Evolutionary conservation across 306 rosid genomes (phyloP).

Genomic region (Vachellia collinsii): DNA sequence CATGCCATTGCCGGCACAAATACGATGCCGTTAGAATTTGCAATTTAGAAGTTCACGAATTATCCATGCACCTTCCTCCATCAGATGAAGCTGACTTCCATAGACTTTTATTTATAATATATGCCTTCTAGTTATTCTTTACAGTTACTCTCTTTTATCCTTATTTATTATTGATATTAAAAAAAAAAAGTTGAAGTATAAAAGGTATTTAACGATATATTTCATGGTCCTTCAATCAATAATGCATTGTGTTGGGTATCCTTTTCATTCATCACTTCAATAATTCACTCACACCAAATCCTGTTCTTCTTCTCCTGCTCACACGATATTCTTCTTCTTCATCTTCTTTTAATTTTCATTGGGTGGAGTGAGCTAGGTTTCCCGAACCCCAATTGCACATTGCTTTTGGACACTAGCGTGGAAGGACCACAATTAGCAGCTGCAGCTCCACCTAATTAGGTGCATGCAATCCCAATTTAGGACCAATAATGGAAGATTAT

Average conservation of each 20-base stretch:
- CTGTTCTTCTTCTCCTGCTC: neutral
- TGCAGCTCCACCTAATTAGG: neutral
- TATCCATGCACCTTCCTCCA: neutral
- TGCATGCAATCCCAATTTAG: neutral
- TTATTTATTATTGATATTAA: too few relatives aligned
- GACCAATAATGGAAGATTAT: neutral
- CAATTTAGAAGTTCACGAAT: slow-evolving; percentile 3
- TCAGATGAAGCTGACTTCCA: slow-evolving; percentile 11
- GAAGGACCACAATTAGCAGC: neutral
- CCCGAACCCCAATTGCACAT: neutral
- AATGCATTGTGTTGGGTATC: neutral
- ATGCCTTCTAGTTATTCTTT: neutral
- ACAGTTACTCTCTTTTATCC: too few relatives aligned
- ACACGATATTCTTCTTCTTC: neutral
- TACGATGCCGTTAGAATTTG: neutral
- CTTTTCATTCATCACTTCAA: neutral
- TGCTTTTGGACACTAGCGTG: neutral
- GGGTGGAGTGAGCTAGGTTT: neutral
- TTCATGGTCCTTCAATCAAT: neutral
- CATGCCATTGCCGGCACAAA: neutral
- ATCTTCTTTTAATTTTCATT: too few relatives aligned
- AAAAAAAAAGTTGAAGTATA: too few relatives aligned
- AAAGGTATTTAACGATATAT: too few relatives aligned
- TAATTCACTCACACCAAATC: neutral
- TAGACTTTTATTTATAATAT: neutral